These are phyloP conservation scores for Larix kaempferi DNA, from an alignment of 75 land plant species.

Conservation along the genomic window DNA sequence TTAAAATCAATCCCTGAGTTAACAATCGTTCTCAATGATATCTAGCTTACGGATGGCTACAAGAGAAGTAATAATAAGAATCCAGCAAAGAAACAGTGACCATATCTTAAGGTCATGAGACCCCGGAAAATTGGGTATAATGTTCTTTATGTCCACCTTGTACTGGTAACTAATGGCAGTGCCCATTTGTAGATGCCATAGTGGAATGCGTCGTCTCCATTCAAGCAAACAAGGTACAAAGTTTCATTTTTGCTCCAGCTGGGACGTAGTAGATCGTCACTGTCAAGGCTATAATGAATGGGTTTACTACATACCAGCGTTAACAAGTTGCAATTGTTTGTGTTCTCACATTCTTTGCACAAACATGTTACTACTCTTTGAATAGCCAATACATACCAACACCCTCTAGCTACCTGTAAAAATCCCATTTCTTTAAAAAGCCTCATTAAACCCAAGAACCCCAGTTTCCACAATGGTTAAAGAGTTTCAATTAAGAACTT, in stretches of 20 bases:
- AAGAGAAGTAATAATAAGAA: neutral
- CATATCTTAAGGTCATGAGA: constrained; percentile 81
- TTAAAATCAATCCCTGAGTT: neutral
- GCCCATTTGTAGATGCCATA: constrained; percentile 83
- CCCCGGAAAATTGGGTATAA: constrained; percentile 97
- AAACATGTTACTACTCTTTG: constrained; percentile 68
- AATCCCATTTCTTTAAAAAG: neutral
- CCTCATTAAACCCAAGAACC: neutral
- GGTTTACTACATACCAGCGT: constrained; percentile 61
- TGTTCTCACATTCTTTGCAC: constrained; percentile 38
- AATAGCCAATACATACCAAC: constrained; percentile 84
- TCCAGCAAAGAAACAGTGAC: neutral
- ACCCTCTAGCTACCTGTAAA: constrained; percentile 79
- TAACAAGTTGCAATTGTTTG: constrained; percentile 29
- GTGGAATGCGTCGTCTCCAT: constrained; percentile 27
- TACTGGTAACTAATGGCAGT: constrained; percentile 66
- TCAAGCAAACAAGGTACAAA: constrained; percentile 31
- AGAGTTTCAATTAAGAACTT: no score
- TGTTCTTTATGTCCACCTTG: constrained; percentile 47
- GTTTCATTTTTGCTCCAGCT: neutral
- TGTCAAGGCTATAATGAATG: constrained; percentile 30
- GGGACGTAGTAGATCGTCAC: no score
- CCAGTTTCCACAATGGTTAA: neutral
- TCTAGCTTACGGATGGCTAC: neutral
- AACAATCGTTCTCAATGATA: neutral